Evolutionary conservation across 2,329 filamentous ascomycete species (phyloP).

Genomic region (Colletotrichum incanum): DNA sequence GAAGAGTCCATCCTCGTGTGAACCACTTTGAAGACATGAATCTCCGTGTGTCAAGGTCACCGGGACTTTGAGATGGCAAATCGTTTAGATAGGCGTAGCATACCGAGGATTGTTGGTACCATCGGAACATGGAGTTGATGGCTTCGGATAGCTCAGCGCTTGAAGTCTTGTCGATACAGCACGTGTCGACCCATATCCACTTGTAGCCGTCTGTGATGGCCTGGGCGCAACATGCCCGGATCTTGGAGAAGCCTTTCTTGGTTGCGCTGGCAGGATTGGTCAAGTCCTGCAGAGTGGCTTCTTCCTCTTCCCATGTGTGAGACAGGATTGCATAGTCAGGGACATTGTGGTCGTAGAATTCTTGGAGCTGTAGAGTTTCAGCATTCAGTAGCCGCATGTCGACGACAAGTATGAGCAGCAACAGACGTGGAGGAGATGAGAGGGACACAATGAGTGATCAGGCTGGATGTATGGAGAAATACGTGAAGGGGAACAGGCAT

Average conservation of each 20-base stretch:
- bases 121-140: slow-evolving; percentile 49
- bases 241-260: slow-evolving; percentile 45
- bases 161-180: slow-evolving; percentile 51
- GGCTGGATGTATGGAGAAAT: background rate
- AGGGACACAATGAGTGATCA: background rate
- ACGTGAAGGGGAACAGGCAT: background rate
- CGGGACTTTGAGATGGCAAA: slow-evolving; percentile 15
- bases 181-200: slow-evolving; percentile 51
- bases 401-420: background rate
- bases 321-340: slow-evolving; percentile 52
- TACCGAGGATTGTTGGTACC: slow-evolving; percentile 48
- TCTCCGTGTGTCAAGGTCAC: background rate
- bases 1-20: slow-evolving; percentile 49
- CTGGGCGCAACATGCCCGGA: slow-evolving; percentile 44
- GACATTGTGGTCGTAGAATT: slow-evolving; percentile 45
- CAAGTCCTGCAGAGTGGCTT: slow-evolving; percentile 46
- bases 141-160: slow-evolving; percentile 49
- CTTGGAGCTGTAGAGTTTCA: slow-evolving; percentile 41
- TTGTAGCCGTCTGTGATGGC: slow-evolving; percentile 44
- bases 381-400: slow-evolving; percentile 49
- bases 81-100: slow-evolving; percentile 48
- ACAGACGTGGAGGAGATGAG: background rate
- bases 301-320: slow-evolving; percentile 51
- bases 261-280: background rate
- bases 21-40: slow-evolving; percentile 44